Percentiles rank a stretch among this genome's conserved stretches.
phyloP scores from a whole-genome alignment of 73 alveolate species.

The Tetrahymena borealis region DNA sequence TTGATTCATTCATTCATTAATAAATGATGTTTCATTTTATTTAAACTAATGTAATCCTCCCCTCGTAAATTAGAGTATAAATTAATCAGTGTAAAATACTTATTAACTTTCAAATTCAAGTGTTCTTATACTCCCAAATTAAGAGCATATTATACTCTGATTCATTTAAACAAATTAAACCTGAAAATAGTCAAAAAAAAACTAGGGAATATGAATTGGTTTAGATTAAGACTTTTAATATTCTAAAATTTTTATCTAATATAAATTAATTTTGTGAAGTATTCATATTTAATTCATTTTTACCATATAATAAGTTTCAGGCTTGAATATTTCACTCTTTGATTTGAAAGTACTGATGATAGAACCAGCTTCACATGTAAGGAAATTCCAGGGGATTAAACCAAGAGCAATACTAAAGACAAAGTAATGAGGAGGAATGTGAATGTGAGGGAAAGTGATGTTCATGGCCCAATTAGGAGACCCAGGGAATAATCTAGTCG shows the following conservation, averaged over 20 bases:
- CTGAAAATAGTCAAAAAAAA: no score
- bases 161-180: no score
- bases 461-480: conserved; percentile 69
- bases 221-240: no score
- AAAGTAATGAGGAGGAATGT: conserved; percentile 17
- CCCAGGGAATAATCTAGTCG: conserved; percentile 62
- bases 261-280: conserved; percentile 1
- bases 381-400: conserved; percentile 61
- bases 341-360: conserved; percentile 34
- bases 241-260: conserved; percentile 25
- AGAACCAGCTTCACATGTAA: conserved; percentile 56
- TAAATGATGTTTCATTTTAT: no score
- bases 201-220: no score
- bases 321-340: conserved; percentile 50
- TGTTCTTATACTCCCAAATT: no score
- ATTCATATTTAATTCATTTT: background rate
- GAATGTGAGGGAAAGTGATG: conserved; percentile 53
- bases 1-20: no score
- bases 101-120: no score
- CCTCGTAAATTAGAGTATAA: no score
- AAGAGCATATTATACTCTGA: no score
- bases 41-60: no score
- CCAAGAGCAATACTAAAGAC: conserved; percentile 52
- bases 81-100: no score
- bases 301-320: conserved; percentile 36